Evolutionary conservation across 106 monocot genomes (phyloP).

Genomic region (Allium fistulosum): DNA sequence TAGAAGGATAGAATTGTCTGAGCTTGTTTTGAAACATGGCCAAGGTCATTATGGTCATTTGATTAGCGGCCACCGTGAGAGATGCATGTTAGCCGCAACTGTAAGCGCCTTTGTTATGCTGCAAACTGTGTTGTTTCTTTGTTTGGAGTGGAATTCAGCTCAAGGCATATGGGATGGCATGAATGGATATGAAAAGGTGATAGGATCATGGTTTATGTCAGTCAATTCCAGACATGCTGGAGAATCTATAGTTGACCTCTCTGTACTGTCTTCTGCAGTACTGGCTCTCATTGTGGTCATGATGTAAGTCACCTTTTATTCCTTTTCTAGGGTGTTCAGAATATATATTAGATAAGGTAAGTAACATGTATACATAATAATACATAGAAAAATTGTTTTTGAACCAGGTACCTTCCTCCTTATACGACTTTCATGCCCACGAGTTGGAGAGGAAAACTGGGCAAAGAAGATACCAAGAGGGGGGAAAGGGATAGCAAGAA

Average conservation of each 20-base stretch:
- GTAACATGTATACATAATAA: too few relatives aligned
- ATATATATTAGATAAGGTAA: too few relatives aligned
- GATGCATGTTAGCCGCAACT: conserved; percentile 14
- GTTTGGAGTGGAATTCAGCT: conserved; percentile 47
- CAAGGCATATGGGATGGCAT: conserved; percentile 17
- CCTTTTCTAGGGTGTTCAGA: too few relatives aligned
- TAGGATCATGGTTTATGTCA: conserved; percentile 17
- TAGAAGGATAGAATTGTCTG: neutral
- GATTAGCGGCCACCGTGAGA: neutral
- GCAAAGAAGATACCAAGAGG: conserved; percentile 2
- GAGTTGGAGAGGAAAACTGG: neutral
- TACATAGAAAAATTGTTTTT: too few relatives aligned
- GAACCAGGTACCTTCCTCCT: conserved; percentile 31
- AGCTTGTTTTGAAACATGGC: neutral
- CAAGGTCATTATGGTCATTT: neutral
- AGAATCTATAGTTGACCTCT: conserved; percentile 43
- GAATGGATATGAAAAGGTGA: conserved; percentile 13
- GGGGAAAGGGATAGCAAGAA: neutral
- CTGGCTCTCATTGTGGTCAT: neutral
- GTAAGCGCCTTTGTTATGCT: conserved; percentile 20
- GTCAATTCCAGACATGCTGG: conserved; percentile 63
- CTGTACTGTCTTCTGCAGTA: conserved; percentile 28
- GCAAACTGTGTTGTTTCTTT: conserved; percentile 34
- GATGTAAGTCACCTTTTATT: conserved; percentile 11
- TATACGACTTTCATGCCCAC: conserved; percentile 10